Percentiles rank a stretch among this genome's conserved stretches.
phyloP scores from a whole-genome alignment of 305 asterid genomes.

The Fraxinus sp. region DNA sequence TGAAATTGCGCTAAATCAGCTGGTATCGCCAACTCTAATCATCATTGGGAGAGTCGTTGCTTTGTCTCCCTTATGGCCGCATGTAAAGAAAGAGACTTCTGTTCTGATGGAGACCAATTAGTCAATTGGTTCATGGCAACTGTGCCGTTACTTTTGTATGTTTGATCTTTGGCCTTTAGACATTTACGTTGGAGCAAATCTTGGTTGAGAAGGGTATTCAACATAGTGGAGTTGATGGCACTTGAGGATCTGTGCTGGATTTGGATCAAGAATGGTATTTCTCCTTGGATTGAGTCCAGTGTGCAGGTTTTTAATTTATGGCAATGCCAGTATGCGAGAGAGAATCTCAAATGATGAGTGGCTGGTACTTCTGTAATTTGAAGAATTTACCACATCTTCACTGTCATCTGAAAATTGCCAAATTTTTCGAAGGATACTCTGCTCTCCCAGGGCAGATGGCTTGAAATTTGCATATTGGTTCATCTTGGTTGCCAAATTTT shows the following conservation, averaged over 20 bases:
- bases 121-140: slow-evolving; percentile 3
- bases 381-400: neutral
- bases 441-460: neutral
- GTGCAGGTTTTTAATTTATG: neutral
- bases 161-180: neutral
- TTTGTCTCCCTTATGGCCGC: slow-evolving; percentile 72
- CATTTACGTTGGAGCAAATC: neutral
- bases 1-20: slow-evolving; percentile 47
- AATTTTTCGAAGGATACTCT: neutral
- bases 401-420: neutral
- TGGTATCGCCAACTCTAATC: slow-evolving; percentile 71
- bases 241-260: neutral
- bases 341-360: neutral
- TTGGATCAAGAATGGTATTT: neutral
- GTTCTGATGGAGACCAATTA: slow-evolving; percentile 43
- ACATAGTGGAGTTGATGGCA: neutral
- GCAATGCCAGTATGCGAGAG: neutral
- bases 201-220: neutral
- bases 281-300: neutral
- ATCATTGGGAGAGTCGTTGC: slow-evolving; percentile 78
- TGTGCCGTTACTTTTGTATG: neutral
- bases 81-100: slow-evolving; percentile 34
- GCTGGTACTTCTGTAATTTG: neutral
- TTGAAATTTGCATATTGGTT: neutral
- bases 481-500: neutral